A percentile compares a stretch with the other conserved stretches of the same genome.
Conservation (phyloP, 305 asterid species). For the Coffea humblotiana region DNA sequence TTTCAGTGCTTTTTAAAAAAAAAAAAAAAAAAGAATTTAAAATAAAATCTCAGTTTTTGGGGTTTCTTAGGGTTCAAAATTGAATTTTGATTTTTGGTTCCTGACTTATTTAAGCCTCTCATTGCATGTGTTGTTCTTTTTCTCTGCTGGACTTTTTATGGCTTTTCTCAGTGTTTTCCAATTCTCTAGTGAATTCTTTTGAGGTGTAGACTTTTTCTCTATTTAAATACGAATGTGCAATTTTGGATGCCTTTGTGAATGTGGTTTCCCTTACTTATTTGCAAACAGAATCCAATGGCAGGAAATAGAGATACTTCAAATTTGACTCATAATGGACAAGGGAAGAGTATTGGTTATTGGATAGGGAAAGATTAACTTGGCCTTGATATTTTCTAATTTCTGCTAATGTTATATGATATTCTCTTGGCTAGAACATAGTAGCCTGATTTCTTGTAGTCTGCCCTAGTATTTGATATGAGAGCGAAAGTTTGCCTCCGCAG, state of each 20-base stretch:
- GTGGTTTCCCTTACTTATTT: neutral
- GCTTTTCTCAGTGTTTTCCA: neutral
- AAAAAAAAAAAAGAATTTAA: too few relatives aligned
- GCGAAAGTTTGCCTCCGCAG: neutral
- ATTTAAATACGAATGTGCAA: too few relatives aligned
- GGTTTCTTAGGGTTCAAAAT: slow-evolving; percentile 7
- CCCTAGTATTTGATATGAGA: neutral
- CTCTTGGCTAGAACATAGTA: neutral
- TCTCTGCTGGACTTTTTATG: neutral
- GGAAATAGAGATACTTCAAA: neutral
- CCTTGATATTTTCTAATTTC: neutral
- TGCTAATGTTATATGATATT: neutral
- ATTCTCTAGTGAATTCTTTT: neutral
- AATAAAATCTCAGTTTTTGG: neutral
- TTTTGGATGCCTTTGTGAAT: too few relatives aligned
- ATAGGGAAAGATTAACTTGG: neutral
- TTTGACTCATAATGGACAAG: neutral
- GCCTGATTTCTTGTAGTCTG: neutral
- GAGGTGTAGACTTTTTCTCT: neutral
- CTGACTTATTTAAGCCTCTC: neutral
- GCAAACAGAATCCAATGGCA: neutral
- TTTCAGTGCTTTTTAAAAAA: neutral
- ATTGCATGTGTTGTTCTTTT: neutral
- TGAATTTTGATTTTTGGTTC: neutral
- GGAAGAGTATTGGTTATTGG: neutral